Conservation (phyloP, 129 eudicot species). For the Arctium lappa region DNA sequence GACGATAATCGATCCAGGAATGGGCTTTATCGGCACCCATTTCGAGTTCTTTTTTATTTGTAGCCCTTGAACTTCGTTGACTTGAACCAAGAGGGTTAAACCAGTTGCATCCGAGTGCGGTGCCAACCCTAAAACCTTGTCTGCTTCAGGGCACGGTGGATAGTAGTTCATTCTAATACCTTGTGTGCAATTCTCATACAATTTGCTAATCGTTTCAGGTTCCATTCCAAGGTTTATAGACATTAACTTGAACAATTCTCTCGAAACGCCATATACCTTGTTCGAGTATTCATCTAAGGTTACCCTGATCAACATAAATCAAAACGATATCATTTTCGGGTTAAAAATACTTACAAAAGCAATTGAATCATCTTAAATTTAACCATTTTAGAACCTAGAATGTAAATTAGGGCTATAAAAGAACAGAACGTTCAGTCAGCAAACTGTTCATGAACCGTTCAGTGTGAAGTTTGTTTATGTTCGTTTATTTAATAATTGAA, state of each 20-base stretch:
- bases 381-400: background rate
- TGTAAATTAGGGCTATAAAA: too few relatives aligned
- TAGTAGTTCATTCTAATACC: slow-evolving; percentile 58
- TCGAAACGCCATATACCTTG: slow-evolving; percentile 14
- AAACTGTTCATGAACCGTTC: too few relatives aligned
- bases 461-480: too few relatives aligned
- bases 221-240: slow-evolving; percentile 38
- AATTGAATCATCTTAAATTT: background rate
- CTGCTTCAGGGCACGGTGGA: slow-evolving; percentile 51
- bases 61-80: slow-evolving; percentile 54
- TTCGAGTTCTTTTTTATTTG: slow-evolving; percentile 43
- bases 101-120: slow-evolving; percentile 58
- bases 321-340: background rate
- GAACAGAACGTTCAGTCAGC: too few relatives aligned
- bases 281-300: slow-evolving; percentile 42
- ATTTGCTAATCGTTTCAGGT: slow-evolving; percentile 11
- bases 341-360: background rate
- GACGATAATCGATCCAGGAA: slow-evolving; percentile 39
- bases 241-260: slow-evolving; percentile 26
- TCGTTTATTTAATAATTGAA: too few relatives aligned
- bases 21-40: slow-evolving; percentile 54
- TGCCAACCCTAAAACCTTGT: slow-evolving; percentile 41
- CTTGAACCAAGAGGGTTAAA: slow-evolving; percentile 47
- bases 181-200: slow-evolving; percentile 43
- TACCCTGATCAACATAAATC: slow-evolving; percentile 27